Evolutionary conservation across 2,329 filamentous ascomycete species (phyloP), one percentile per base, ranked within the genome.

Genomic region (Knoxdaviesia proteae): DNA sequence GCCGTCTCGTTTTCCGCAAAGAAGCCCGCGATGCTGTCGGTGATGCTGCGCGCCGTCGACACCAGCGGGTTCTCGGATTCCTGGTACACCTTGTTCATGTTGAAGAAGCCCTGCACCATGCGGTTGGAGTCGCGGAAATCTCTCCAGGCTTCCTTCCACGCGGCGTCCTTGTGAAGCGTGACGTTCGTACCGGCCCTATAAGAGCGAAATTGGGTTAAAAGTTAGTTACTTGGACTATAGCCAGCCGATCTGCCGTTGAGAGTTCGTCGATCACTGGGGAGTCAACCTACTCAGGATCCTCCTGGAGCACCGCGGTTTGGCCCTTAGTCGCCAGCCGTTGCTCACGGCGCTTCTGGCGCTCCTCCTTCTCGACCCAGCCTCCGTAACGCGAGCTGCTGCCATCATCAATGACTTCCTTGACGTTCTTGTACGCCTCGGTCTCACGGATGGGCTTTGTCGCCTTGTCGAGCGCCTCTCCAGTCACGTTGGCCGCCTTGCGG

Each of bases 1-100:
- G 90, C 90, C 0, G 86, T 94, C 65, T 98, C 90, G 59, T 96
- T 98, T 61, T 98, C 90, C 47, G 90, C 90, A 51, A 98, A 98
- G 65, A 94, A 98, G 32, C 90, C 86, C 39, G 82, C 84, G 36
- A 98, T 77, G 45, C 81, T 76, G 59, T 98, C 90, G 33, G 87
- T 88, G 51, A 98, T 94, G 58, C 84, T 86, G 56, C 90, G 80
- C 1, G 87, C 90, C 0, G 88, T 96, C 39, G 78, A 82, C 49
- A 98, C 84, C 38, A 98, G 69, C 6, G 90, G 88, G 59, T 98
- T 98, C 56, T 98, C 90, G 7, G 90, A 96, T 62, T 98, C 90
- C 50, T 93, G 80, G 63, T 96, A 96, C 44, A 78, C 77, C 44
- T 74, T 76, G 61, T 88, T 87, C 62, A 94, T 74, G 56, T 69